Evolutionary conservation across 2,329 filamentous ascomycete species (phyloP).

Genomic region (Pseudogymnoascus sp.): DNA sequence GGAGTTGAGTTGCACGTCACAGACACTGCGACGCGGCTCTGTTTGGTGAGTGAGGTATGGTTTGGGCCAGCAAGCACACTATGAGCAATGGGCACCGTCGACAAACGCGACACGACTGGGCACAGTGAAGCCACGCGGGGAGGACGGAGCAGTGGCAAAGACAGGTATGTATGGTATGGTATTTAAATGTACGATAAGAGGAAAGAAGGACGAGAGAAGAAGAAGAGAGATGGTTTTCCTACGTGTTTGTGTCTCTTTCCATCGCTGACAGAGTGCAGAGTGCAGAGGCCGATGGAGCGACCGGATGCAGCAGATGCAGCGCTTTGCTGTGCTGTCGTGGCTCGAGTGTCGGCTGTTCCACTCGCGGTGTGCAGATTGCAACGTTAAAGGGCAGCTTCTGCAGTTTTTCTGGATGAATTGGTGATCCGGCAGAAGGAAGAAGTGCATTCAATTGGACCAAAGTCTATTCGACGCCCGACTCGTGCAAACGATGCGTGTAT

Average conservation of each 20-base stretch:
- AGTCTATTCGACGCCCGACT: not conserved
- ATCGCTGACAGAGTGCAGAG: not conserved
- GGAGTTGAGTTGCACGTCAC: constrained; percentile 8
- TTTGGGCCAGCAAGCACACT: not conserved
- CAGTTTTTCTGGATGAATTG: constrained; percentile 7
- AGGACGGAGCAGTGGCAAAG: not conserved
- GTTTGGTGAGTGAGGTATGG: not conserved
- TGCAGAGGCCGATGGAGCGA: not conserved
- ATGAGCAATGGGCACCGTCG: not conserved
- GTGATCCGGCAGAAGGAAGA: not conserved
- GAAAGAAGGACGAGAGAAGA: constrained; percentile 6
- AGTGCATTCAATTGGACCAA: constrained; percentile 4
- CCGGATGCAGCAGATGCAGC: not conserved
- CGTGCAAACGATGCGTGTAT: not conserved
- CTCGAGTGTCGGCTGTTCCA: constrained; percentile 24
- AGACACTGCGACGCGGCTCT: constrained; percentile 7
- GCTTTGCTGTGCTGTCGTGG: constrained; percentile 24
- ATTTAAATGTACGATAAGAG: not conserved
- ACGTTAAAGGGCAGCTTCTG: constrained; percentile 3
- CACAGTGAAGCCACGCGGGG: not conserved
- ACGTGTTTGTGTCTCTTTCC: not conserved
- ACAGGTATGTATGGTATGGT: not conserved
- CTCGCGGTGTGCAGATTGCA: constrained; percentile 5
- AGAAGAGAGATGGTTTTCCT: not conserved
- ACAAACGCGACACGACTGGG: constrained; percentile 2